Percentiles rank a stretch among this genome's conserved stretches.
Evolutionary conservation across 1,284 basidiomycete species (phyloP).

Genomic region (Marasmius tenuissimus): DNA sequence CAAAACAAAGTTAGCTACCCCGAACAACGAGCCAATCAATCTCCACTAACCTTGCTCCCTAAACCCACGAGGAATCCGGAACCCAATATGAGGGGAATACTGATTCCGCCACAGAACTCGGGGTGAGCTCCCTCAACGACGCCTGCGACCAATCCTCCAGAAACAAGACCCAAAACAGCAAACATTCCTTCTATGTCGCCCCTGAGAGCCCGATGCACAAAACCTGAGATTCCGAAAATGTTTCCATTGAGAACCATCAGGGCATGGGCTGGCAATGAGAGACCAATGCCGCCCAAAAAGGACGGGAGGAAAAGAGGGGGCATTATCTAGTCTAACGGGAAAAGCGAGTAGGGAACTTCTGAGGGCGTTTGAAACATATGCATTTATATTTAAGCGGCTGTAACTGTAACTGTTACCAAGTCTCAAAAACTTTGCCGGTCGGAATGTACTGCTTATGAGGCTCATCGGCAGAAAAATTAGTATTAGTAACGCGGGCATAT

Average conservation of each 20-base stretch:
- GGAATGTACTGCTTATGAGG: background rate
- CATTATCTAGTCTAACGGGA: background rate
- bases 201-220: constrained; percentile 52
- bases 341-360: background rate
- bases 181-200: constrained; percentile 43
- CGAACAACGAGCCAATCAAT: background rate
- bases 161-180: constrained; percentile 40
- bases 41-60: constrained; percentile 53
- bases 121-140: constrained; percentile 30
- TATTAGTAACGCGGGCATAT: background rate
- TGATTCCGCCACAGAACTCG: constrained; percentile 23
- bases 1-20: background rate
- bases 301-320: constrained; percentile 42
- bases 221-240: constrained; percentile 65
- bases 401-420: background rate
- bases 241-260: constrained; percentile 57
- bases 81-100: constrained; percentile 33
- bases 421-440: background rate
- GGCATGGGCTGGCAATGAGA: constrained; percentile 55
- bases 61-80: constrained; percentile 65
- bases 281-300: constrained; percentile 59
- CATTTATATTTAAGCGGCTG: no score
- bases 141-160: constrained; percentile 45
- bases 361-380: no score
- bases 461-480: background rate